A percentile compares a stretch with the other conserved stretches of the same genome.
Evolutionary conservation across 805 yeast genomes (phyloP).

Genomic region (Pichia nanzhaoensis): DNA sequence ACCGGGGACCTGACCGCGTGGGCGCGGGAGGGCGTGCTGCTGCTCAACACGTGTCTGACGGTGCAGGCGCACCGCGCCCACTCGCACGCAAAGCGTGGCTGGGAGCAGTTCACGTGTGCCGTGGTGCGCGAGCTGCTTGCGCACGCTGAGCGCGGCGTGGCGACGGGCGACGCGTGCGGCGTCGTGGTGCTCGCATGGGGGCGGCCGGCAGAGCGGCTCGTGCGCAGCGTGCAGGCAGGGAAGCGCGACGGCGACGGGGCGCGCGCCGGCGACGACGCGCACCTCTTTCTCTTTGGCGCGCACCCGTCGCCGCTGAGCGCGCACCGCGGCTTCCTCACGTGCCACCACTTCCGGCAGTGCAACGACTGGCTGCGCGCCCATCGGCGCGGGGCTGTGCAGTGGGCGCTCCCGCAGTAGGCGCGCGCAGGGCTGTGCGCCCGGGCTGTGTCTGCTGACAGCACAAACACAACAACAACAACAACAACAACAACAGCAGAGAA

Average conservation of each 20-base stretch:
- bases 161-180: conserved; percentile 31
- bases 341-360: neutral
- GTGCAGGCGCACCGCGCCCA: conserved; percentile 92
- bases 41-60: conserved; percentile 83
- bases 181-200: conserved; percentile 66
- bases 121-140: conserved; percentile 38
- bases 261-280: conserved; percentile 18
- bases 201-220: conserved; percentile 36
- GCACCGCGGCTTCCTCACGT: conserved; percentile 64
- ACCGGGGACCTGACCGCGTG: conserved; percentile 72
- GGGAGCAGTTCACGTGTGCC: conserved; percentile 84
- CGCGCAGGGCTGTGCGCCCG: neutral
- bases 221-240: conserved; percentile 21
- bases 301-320: conserved; percentile 98
- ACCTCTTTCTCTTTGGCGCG: conserved; percentile 60
- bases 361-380: conserved; percentile 2
- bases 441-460: neutral
- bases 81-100: conserved; percentile 84
- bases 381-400: neutral
- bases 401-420: neutral
- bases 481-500: neutral
- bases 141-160: neutral
- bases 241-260: neutral
- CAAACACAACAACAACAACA: too few relatives aligned
- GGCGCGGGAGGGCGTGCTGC: conserved; percentile 82